Evolutionary conservation across 1,139 yeast genomes (phyloP), one percentile per base, ranked within the genome.

Genomic region (Petasospora fabianii): DNA sequence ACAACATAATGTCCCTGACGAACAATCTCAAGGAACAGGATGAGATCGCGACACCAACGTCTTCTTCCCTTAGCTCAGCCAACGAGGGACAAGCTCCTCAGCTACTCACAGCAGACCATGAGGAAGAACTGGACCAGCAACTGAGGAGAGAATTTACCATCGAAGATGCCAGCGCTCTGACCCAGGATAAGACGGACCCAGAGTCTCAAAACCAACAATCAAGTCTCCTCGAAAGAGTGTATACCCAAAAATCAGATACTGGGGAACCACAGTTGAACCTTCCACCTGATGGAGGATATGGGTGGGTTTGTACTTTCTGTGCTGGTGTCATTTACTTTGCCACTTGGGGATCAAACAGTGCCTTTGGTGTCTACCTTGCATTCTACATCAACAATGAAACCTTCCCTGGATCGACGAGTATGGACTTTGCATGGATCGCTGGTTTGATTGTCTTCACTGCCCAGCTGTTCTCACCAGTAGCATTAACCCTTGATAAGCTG

Each of bases 291-390:
- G 76, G 77, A 20, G 85, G 85, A 0, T 73, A 73, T 47, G 87
- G 86, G 1, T 84, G 92, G 88, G 73, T 80, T 7, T 71, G 80
- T 39, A 77, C 80, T 0, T 39, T 72, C 3, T 73, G 83, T 48
- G 75, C 75, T 1, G 66, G 75, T 56, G 53, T 72, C 21, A 66
- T 79, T 34, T 71, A 73, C 50, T 70, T 77, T 44, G 64, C 77
- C 22, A 75, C 88, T 1, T 84, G 95, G 95, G 95, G 95, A 17
- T 67, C 80, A 32, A 81, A 80, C 53, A 75, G 85, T 5, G 73
- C 77, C 0, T 84, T 71, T 53, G 90, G 92, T 35, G 82, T 84
- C 4, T 82, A 76, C 50, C 61, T 84, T 26, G 71, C 76, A 26
- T 78, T 66, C 53, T 84, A 80, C 54, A 55, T 78, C 18, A 55